These are phyloP conservation scores for Populus hybrid DNA, from an alignment of 441 rosid genomes.

Conservation along the genomic window DNA sequence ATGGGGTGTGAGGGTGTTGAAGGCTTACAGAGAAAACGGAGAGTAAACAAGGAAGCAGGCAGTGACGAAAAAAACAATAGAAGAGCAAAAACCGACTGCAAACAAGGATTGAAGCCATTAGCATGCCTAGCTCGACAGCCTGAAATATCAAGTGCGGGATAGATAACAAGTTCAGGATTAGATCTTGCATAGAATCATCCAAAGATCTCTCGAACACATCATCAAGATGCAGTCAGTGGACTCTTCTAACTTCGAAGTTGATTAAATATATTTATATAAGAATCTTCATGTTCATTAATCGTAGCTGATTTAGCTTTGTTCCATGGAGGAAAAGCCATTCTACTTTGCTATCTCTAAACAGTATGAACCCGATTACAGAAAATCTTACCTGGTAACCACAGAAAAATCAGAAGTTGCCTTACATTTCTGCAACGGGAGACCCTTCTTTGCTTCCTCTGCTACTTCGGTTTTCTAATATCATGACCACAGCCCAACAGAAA, in stretches of 20 bases:
- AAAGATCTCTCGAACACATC: background rate
- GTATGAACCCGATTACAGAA: conserved; percentile 2
- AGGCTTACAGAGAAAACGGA: no score
- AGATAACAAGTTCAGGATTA: background rate
- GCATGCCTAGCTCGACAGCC: background rate
- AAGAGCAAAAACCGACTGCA: background rate
- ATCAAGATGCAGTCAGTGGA: background rate
- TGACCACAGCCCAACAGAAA: conserved; percentile 36
- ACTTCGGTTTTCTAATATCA: conserved; percentile 37
- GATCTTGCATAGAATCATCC: background rate
- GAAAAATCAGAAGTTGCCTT: conserved; percentile 22
- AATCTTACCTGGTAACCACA: background rate
- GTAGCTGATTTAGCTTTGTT: background rate
- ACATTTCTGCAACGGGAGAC: conserved; percentile 49
- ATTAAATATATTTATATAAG: conserved; percentile 12
- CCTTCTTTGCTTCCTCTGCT: conserved; percentile 51
- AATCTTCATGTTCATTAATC: conserved; percentile 4
- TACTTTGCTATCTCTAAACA: conserved; percentile 6
- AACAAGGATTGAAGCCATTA: no score
- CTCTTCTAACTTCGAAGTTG: background rate
- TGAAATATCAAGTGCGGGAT: background rate
- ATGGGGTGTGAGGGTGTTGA: no score
- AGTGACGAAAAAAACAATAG: no score
- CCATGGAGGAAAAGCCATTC: conserved; percentile 1
- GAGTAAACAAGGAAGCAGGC: no score